Conservation (phyloP, 176 grass and related monocot genomes). For the Themeda triandra region DNA sequence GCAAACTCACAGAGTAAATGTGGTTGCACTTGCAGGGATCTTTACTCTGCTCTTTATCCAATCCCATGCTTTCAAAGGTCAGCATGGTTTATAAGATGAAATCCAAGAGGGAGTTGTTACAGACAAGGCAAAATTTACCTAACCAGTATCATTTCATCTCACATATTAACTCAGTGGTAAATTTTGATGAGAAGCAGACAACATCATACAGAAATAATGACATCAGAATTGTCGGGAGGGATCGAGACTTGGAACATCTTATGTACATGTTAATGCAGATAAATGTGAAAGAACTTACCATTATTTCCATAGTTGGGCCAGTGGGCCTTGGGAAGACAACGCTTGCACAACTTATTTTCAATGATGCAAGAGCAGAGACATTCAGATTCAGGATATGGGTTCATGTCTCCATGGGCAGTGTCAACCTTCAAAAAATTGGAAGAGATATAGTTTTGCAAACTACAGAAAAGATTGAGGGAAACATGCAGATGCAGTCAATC, state of each 20-base stretch:
- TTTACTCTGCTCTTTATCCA: conserved; percentile 39
- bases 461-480: conserved; percentile 29
- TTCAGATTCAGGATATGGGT: conserved; percentile 51
- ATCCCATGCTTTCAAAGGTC: conserved; percentile 35
- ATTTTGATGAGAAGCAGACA: conserved; percentile 37
- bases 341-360: conserved; percentile 44
- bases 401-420: conserved; percentile 46
- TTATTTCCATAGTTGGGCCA: conserved; percentile 52
- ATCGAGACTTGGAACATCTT: conserved; percentile 22
- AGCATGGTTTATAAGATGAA: conserved; percentile 58
- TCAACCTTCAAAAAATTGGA: conserved; percentile 44
- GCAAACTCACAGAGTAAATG: not conserved
- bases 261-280: conserved; percentile 14
- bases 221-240: conserved; percentile 29
- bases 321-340: conserved; percentile 51
- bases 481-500: conserved; percentile 39
- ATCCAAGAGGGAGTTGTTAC: conserved; percentile 36
- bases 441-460: conserved; percentile 42
- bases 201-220: conserved; percentile 42
- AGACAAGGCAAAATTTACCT: conserved; percentile 36
- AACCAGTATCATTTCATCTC: conserved; percentile 37
- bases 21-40: conserved; percentile 35
- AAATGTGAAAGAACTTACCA: conserved; percentile 17
- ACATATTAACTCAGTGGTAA: conserved; percentile 26
- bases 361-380: conserved; percentile 27